A percentile compares a stretch with the other conserved stretches of the same genome.
These are phyloP conservation scores for Eucalyptus melliodora DNA, from an alignment of 345 rosid species.

Conservation along the genomic window DNA sequence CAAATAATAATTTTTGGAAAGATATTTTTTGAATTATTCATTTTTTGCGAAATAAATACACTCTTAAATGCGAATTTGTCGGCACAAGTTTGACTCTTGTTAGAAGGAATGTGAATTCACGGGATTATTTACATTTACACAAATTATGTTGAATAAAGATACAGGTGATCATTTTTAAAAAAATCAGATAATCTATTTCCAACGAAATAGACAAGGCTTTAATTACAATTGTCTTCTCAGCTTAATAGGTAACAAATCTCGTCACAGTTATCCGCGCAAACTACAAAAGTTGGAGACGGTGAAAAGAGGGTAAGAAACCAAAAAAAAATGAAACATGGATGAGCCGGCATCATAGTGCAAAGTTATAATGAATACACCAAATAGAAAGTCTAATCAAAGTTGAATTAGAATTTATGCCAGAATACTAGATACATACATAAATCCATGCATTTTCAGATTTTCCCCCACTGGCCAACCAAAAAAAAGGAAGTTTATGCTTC, in stretches of 20 bases:
- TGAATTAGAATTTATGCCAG: background rate
- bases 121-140: background rate
- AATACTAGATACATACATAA: background rate
- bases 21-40: accelerated
- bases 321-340: background rate
- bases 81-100: background rate
- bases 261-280: background rate
- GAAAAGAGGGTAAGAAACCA: background rate
- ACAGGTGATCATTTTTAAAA: accelerated
- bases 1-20: accelerated
- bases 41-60: accelerated
- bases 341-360: background rate
- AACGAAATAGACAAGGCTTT: no score
- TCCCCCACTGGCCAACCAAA: background rate
- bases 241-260: background rate
- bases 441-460: background rate
- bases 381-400: background rate
- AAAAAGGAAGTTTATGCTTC: background rate
- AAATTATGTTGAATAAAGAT: accelerated
- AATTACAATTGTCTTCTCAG: background rate
- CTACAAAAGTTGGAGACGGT: background rate
- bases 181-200: background rate
- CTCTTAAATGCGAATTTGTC: background rate
- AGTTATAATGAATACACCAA: background rate
- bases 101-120: background rate